Base-by-base conservation (phyloP, 2,329 filamentous ascomycete species). In the Aureobasidium uvarum region DNA sequence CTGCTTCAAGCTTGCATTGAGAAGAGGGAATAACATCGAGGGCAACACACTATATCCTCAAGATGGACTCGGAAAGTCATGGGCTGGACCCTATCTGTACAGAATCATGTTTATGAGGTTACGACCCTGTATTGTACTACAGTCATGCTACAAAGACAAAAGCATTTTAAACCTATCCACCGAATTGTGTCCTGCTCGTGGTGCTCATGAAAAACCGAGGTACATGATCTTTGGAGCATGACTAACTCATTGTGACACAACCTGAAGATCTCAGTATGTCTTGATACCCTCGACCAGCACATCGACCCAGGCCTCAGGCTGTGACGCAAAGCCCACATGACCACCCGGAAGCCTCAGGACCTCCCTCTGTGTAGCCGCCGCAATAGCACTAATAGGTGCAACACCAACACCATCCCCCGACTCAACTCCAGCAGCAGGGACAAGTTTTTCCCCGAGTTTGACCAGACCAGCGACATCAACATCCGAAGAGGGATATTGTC, bases 41-140 rank as follows among this genome's bases (percentile, higher is more conserved):
- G 36, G 38, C 25, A 56, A 28, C 7, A 56, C 10, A 16, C 5
- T 4, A 23, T 5, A 6, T 11, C 23, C n/a, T 3, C 7, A 7
- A 14, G 43, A 25, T 23, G 20, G 10, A 46, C 43, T 36, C 3
- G 33, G 8, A 13, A 8, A 41, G 36, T 39, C 5, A 39, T 33
- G 56, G 41, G 56, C 56, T 60, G 56, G 56, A 20, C 56, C 56
- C 56, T 48, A 3, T 5, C 13, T 23, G 28, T 14, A 45, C 33
- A 36, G 16, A 60, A 16, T 33, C 46, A 25, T 46, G 11, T 45
- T 58, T 41, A 60, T 38, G 56, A 60, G 43, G 56, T n/a, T 20
- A 60, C n/a, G 56, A 60, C 56, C 43, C 23, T 46, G 46, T 46
- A 46, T 31, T 60, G 56, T 48, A 60, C 16, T 48, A 60, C 48